Conservation (phyloP, 345 rosid species). For the Camelina hispida region DNA sequence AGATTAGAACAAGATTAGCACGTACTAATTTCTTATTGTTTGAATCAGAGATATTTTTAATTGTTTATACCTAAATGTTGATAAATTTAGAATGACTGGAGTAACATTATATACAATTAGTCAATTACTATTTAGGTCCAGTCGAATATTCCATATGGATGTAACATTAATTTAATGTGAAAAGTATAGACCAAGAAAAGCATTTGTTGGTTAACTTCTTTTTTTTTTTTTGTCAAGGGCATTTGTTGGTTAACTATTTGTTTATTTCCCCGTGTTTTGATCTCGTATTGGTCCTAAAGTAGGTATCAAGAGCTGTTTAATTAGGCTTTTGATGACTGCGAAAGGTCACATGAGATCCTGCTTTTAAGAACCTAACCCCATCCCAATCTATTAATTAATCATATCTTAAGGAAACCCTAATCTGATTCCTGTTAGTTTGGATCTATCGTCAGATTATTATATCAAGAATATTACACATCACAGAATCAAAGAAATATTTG, state of each 20-base stretch:
- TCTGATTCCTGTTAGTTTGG: slow-evolving; percentile 35
- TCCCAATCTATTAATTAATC: slow-evolving; percentile 22
- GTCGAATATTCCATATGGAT: slow-evolving; percentile 37
- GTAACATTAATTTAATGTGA: slow-evolving; percentile 28
- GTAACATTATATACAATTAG: slow-evolving; percentile 3
- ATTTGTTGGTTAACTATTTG: slow-evolving; percentile 14
- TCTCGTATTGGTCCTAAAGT: slow-evolving; percentile 26
- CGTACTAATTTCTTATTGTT: slow-evolving; percentile 19
- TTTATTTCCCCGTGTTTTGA: slow-evolving; percentile 19
- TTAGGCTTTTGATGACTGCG: slow-evolving; percentile 31
- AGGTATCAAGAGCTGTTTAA: slow-evolving; percentile 38
- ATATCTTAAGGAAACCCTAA: slow-evolving; percentile 37
- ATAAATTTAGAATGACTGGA: slow-evolving; percentile 9
- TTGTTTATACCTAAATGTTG: not conserved
- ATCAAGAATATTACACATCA: not conserved
- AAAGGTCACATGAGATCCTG: slow-evolving; percentile 37
- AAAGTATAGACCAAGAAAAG: slow-evolving; percentile 17
- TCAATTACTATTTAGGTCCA: slow-evolving; percentile 12
- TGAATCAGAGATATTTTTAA: slow-evolving; percentile 3
- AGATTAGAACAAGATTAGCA: slow-evolving; percentile 22
- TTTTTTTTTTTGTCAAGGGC: no score
- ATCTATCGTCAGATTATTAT: slow-evolving; percentile 14
- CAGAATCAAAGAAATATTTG: slow-evolving; percentile 22
- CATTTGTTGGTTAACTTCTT: slow-evolving; percentile 28
- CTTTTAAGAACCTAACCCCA: slow-evolving; percentile 29